Evolutionary conservation across 129 eudicot genomes (phyloP), one percentile per base, ranked within the genome.

Genomic region (Ambrosia trifida): DNA sequence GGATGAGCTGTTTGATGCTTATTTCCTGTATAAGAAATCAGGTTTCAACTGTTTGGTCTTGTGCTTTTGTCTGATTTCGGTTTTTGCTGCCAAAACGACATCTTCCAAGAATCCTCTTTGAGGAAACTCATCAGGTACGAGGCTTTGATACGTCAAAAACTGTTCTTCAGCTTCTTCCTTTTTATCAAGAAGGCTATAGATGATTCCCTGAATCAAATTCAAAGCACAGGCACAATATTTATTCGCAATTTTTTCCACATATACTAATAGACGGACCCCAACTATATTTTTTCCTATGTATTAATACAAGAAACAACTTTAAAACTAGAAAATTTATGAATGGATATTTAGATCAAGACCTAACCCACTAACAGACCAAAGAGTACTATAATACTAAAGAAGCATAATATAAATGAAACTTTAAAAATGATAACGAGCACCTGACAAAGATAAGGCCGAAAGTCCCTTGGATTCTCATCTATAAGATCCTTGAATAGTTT

Each of bases 371-470:
- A 7, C 11, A 2, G 44, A 40, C 52, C 10, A 54, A 40, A 40
- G n/a, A 18, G 11, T 54, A 38, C 45, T 64, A 10, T 4, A 3
- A 68, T 5, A 46, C 43, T 9, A 4, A 68, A 2, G 36, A n/a
- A 28, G 11, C 19, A 10, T 13, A 13, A 8, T 16, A 56, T 14
- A 46, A 13, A 40, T 7, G 17, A 32, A 24, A 24, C 19, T 10
- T 12, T 41, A 70, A 51, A 51, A 30, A 36, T 53, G 41, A n/a
- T 2, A 72, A 52, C 4, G 28, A 53, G 50, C 35, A 89, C 98
- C 91, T 87, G 95, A 78, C 96, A 94, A 68, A 94, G 88, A 76
- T 94, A 94, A 20, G 98, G 98, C 64, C 98, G 90, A 72, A 94
- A 94, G 72, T 94, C 98, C 63, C 87, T 67, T 62, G 98, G 98